Percentiles rank a stretch among this genome's conserved stretches.
These are phyloP conservation scores for Aspergillus homomorphus DNA, from an alignment of 495 filamentous ascomycete genomes.

Conservation along the genomic window DNA sequence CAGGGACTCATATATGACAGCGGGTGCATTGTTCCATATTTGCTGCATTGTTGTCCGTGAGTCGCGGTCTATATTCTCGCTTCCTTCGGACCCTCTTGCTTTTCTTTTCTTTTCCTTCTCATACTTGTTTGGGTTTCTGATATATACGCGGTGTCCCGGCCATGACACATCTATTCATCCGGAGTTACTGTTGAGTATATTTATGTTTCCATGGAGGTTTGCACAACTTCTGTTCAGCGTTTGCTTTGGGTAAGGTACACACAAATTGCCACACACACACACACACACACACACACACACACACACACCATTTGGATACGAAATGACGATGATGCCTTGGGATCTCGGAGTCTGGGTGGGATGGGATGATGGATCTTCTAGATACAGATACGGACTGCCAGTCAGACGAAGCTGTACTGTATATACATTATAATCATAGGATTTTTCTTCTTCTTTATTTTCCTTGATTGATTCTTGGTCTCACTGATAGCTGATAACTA, in stretches of 20 bases:
- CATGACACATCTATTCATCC: constrained; percentile 4
- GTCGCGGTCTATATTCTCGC: constrained; percentile 9
- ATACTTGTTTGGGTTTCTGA: not conserved
- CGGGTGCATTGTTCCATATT: not conserved
- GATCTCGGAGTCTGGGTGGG: constrained; percentile 13
- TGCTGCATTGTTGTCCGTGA: constrained; percentile 11
- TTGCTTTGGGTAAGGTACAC: constrained; percentile 24
- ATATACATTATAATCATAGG: constrained; percentile 27
- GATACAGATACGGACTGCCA: constrained; percentile 18
- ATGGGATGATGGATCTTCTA: constrained; percentile 11
- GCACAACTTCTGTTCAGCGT: constrained; percentile 19
- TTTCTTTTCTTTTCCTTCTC: not conserved
- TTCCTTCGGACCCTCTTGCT: constrained; percentile 1
- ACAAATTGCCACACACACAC: constrained; percentile 31
- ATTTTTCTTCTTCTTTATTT: constrained; percentile 4
- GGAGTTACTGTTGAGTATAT: not conserved
- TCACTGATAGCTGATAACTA: no score
- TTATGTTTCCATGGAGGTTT: constrained; percentile 2
- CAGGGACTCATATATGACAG: no score
- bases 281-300: no score
- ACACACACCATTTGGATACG: constrained; percentile 14
- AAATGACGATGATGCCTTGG: constrained; percentile 16
- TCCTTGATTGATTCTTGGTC: not conserved
- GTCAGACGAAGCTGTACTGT: constrained; percentile 23
- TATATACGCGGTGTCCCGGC: constrained; percentile 9